These are phyloP conservation scores for Dactylorhiza incarnata DNA, from an alignment of 106 monocot species.

Conservation along the genomic window DNA sequence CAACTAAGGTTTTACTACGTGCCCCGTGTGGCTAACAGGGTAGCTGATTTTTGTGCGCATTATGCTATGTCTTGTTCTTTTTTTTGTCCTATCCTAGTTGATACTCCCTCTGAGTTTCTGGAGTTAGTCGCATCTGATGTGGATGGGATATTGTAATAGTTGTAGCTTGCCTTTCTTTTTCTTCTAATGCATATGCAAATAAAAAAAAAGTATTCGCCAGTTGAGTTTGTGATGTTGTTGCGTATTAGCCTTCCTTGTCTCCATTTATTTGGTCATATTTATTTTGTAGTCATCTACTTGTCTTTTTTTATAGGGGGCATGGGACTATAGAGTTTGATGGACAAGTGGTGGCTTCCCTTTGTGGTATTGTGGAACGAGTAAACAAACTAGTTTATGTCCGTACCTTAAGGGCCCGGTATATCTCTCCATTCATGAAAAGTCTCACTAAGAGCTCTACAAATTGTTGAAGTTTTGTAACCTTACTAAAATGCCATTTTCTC, in stretches of 20 bases:
- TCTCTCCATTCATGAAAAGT: neutral
- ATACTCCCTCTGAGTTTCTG: no score
- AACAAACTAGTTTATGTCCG: slow-evolving; percentile 95
- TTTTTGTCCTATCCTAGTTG: no score
- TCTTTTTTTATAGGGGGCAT: slow-evolving; percentile 56
- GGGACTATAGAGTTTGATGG: slow-evolving; percentile 70
- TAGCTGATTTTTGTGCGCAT: no score
- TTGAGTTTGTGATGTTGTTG: neutral
- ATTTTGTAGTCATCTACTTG: neutral
- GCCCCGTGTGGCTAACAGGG: no score
- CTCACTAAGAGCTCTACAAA: neutral
- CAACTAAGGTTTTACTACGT: no score
- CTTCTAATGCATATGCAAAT: no score
- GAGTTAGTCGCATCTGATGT: no score
- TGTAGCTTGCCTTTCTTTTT: no score
- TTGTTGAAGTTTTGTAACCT: neutral
- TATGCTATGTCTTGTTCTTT: no score
- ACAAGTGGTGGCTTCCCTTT: slow-evolving; percentile 75
- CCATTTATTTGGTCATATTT: neutral
- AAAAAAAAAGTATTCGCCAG: no score
- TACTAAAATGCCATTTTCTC: slow-evolving; percentile 8
- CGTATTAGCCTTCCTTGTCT: neutral
- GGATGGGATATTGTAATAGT: no score
- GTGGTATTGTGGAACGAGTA: slow-evolving; percentile 90
- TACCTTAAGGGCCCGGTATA: slow-evolving; percentile 55